Percentiles rank a stretch among this genome's conserved stretches.
Conservation (phyloP, 2,329 filamentous ascomycete species). For the Cercospora brassicicola region DNA sequence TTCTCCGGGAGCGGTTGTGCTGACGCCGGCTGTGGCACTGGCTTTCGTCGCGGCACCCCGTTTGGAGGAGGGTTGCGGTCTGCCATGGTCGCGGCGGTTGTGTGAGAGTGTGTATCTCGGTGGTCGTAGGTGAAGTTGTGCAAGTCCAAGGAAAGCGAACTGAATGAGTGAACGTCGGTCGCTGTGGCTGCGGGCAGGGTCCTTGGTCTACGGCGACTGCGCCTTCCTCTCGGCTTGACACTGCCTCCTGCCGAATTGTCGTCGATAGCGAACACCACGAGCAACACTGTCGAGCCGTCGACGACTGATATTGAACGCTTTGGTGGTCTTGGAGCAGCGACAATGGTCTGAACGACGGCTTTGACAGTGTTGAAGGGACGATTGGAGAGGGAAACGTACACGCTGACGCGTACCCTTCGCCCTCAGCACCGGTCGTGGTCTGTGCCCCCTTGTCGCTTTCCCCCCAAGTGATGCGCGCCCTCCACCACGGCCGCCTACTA, state of each 20-base stretch:
- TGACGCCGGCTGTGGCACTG: constrained; percentile 30
- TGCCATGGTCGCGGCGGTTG: constrained; percentile 27
- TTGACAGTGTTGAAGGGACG: constrained; percentile 2
- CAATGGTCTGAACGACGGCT: constrained; percentile 1
- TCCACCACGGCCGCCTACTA: neutral
- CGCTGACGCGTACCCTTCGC: neutral
- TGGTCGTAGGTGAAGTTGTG: neutral
- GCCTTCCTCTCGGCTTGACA: neutral
- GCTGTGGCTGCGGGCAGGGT: constrained; percentile 2
- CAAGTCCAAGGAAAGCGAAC: neutral
- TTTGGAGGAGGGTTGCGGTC: constrained; percentile 29
- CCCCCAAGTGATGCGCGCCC: neutral
- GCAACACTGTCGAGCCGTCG: constrained; percentile 1
- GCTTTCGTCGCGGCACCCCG: constrained; percentile 36
- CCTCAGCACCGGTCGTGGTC: neutral
- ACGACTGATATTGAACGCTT: neutral
- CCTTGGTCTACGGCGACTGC: neutral
- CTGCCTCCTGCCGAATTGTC: neutral
- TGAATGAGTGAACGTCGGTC: neutral
- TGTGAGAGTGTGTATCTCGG: neutral
- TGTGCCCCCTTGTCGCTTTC: neutral
- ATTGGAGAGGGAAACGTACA: neutral
- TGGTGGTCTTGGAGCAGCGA: neutral
- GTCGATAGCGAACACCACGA: neutral
- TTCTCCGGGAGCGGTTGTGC: constrained; percentile 51